Evolutionary conservation across 305 asterid species (phyloP).

Genomic region (Withania somnifera): DNA sequence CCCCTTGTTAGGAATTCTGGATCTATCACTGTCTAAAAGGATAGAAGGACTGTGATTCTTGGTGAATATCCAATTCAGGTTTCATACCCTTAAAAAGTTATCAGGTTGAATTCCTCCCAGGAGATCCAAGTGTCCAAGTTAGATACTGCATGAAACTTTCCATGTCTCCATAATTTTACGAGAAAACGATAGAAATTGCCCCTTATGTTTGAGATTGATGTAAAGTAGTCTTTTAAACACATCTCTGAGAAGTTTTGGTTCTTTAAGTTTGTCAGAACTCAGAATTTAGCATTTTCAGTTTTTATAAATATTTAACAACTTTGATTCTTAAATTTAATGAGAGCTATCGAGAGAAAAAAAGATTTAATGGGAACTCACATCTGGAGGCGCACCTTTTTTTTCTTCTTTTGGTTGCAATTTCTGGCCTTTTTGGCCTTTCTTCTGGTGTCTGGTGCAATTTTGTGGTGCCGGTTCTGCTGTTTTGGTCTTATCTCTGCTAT

Average conservation of each 20-base stretch:
- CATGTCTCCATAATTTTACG: neutral
- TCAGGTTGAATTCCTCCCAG: neutral
- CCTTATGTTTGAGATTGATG: neutral
- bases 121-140: neutral
- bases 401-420: neutral
- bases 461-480: neutral
- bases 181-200: neutral
- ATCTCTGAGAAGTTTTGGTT: neutral
- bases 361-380: neutral
- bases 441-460: neutral
- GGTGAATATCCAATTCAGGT: neutral
- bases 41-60: neutral
- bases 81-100: neutral
- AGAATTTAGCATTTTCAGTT: neutral
- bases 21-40: neutral
- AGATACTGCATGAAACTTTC: neutral
- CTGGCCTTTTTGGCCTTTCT: neutral
- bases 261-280: neutral
- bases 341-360: neutral
- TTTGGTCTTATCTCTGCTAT: neutral
- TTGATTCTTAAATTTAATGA: neutral
- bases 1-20: neutral
- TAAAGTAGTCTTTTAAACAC: neutral
- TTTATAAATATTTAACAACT: neutral
- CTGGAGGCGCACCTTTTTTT: neutral